Conservation (phyloP, 352 stramenopile genomes). For the Globisporangium middletonii region DNA sequence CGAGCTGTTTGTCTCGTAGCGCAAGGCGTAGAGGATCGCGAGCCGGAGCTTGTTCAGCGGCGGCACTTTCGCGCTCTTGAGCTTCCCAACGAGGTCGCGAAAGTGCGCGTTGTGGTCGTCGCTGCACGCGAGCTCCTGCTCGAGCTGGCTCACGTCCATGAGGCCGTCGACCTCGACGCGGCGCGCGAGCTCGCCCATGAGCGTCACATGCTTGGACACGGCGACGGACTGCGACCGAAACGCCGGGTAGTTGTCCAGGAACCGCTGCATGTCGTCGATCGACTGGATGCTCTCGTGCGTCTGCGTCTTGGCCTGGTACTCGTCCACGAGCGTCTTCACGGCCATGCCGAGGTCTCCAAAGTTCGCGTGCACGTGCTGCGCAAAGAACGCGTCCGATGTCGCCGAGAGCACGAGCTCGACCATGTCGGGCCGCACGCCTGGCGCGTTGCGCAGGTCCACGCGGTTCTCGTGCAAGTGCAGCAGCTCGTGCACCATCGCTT, state of each 20-base stretch:
- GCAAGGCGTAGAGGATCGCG: slow-evolving; percentile 96
- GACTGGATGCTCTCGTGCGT: slow-evolving; percentile 84
- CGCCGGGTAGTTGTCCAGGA: slow-evolving; percentile 97
- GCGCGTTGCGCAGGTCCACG: slow-evolving; percentile 92
- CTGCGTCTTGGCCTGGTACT: slow-evolving; percentile 80
- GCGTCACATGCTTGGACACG: slow-evolving; percentile 98
- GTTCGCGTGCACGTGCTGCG: slow-evolving; percentile 95
- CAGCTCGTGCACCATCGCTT: slow-evolving; percentile 99
- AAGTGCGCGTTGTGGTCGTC: slow-evolving; percentile 84
- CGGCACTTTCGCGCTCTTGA: slow-evolving; percentile 86
- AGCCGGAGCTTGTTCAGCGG: slow-evolving; percentile 97
- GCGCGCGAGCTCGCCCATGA: slow-evolving; percentile 97
- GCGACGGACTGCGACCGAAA: slow-evolving; percentile 95
- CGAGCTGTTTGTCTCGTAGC: slow-evolving; percentile 93
- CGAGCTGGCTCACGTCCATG: slow-evolving; percentile 98
- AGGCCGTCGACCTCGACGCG: slow-evolving; percentile 95
- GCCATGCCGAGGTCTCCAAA: slow-evolving; percentile 96
- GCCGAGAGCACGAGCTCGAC: slow-evolving; percentile 96
- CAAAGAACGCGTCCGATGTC: slow-evolving; percentile 96
- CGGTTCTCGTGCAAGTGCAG: slow-evolving; percentile 97
- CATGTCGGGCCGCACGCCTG: slow-evolving; percentile 94
- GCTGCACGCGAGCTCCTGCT: slow-evolving; percentile 88
- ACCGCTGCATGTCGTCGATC: slow-evolving; percentile 98
- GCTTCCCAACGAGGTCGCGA: slow-evolving; percentile 69
- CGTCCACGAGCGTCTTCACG: slow-evolving; percentile 94